These are phyloP conservation scores for Stentor coeruleus DNA, from an alignment of 73 alveolate species.

Conservation along the genomic window DNA sequence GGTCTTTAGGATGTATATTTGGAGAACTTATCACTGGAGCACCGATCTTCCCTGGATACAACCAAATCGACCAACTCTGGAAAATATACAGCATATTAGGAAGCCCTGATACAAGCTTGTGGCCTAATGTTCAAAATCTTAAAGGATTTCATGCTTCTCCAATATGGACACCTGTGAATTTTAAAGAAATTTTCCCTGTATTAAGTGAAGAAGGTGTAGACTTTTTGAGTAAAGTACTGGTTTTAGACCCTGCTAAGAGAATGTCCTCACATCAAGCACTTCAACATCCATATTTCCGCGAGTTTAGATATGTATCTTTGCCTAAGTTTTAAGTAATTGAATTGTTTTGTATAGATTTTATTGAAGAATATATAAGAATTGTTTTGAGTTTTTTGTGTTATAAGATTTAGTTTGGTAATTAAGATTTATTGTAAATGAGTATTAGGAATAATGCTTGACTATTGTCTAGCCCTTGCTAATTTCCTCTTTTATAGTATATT, in stretches of 20 bases:
- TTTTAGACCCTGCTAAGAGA: neutral
- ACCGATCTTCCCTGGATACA: constrained; percentile 47
- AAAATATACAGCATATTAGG: constrained; percentile 46
- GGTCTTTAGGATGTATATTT: constrained; percentile 58
- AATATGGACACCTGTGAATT: neutral
- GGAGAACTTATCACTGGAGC: constrained; percentile 46
- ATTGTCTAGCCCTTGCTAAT: too few relatives aligned
- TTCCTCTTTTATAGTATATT: too few relatives aligned
- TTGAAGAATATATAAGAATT: too few relatives aligned
- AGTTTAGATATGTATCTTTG: too few relatives aligned
- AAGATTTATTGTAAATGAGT: too few relatives aligned
- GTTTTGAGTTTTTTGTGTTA: too few relatives aligned
- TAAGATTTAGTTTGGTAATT: too few relatives aligned
- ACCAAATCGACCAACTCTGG: constrained; percentile 35
- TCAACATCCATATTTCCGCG: neutral
- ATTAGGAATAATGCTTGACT: too few relatives aligned
- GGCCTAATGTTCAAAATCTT: constrained; percentile 37
- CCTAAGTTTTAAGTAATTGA: too few relatives aligned
- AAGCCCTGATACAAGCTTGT: constrained; percentile 37
- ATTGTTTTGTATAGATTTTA: too few relatives aligned
- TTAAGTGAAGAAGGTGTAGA: neutral
- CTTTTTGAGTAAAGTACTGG: neutral
- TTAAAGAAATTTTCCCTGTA: neutral
- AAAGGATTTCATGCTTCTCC: constrained; percentile 31
- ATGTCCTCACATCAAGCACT: neutral